Conservation (phyloP, 352 stramenopile genomes). For the Sclerospora graminicola region DNA sequence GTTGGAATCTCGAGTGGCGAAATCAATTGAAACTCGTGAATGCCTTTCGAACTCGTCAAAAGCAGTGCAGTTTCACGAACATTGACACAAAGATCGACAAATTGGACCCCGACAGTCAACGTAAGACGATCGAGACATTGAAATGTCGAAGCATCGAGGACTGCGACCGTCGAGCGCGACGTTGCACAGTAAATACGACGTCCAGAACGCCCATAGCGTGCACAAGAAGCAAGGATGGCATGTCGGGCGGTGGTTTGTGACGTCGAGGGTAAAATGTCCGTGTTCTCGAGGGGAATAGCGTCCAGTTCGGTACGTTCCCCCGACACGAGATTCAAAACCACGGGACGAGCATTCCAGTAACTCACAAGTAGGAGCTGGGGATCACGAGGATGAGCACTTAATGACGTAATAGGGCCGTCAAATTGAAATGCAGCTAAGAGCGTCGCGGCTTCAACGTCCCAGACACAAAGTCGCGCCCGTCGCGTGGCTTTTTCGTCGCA, state of each 20-base stretch:
- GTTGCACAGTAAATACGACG: slow-evolving; percentile 58
- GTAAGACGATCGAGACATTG: slow-evolving; percentile 35
- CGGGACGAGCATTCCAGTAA: slow-evolving; percentile 41
- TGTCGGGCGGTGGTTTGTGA: slow-evolving; percentile 42
- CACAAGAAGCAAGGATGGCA: slow-evolving; percentile 39
- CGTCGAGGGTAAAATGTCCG: slow-evolving; percentile 32
- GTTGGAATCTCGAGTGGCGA: slow-evolving; percentile 1
- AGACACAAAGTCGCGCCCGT: slow-evolving; percentile 47
- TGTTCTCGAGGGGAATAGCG: slow-evolving; percentile 38
- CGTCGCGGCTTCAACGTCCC: slow-evolving; percentile 48
- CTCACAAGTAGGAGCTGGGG: slow-evolving; percentile 48
- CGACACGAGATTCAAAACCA: slow-evolving; percentile 39
- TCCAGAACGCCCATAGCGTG: slow-evolving; percentile 38
- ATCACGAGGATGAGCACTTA: slow-evolving; percentile 45
- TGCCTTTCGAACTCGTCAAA: slow-evolving; percentile 62
- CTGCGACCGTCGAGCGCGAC: slow-evolving; percentile 51
- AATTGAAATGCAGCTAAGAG: slow-evolving; percentile 52
- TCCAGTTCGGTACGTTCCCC: slow-evolving; percentile 20
- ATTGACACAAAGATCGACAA: slow-evolving; percentile 55
- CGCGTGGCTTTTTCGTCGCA: slow-evolving; percentile 62
- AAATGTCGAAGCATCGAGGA: slow-evolving; percentile 44
- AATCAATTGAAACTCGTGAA: slow-evolving; percentile 80
- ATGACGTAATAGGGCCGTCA: slow-evolving; percentile 37
- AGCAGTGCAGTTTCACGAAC: slow-evolving; percentile 36
- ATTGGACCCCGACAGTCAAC: slow-evolving; percentile 48